These are phyloP conservation scores for Russula dissimulans DNA, from an alignment of 768 basidiomycete genomes.

Conservation along the genomic window DNA sequence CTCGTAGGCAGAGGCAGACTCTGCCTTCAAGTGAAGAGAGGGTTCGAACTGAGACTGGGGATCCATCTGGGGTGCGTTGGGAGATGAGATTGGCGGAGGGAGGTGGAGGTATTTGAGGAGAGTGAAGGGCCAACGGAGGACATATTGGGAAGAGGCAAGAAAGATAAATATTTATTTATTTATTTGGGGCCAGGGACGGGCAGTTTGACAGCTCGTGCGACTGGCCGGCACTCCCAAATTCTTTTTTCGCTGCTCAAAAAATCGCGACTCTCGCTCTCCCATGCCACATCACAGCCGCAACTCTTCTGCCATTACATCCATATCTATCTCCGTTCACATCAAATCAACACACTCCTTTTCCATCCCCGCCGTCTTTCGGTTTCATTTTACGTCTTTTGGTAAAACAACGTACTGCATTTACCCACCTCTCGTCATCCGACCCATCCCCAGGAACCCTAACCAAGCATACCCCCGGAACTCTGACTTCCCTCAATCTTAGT, in stretches of 20 bases:
- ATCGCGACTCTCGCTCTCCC: slow-evolving; percentile 16
- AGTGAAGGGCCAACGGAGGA: slow-evolving; percentile 8
- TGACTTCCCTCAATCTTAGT: slow-evolving; percentile 8
- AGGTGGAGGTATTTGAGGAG: slow-evolving; percentile 16
- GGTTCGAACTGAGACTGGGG: slow-evolving; percentile 9
- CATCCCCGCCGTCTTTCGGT: slow-evolving; percentile 15
- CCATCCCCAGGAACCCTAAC: slow-evolving; percentile 15
- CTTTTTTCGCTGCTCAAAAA: slow-evolving; percentile 16
- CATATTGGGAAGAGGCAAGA: slow-evolving; percentile 1
- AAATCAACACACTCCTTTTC: slow-evolving; percentile 15
- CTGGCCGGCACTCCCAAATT: slow-evolving; percentile 16
- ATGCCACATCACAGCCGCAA: slow-evolving; percentile 19
- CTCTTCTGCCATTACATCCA: slow-evolving; percentile 16
- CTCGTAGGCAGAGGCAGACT: slow-evolving; percentile 11
- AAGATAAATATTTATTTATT: slow-evolving; percentile 2
- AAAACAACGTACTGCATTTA: slow-evolving; percentile 17
- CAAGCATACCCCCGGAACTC: slow-evolving; percentile 16
- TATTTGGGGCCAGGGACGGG: slow-evolving; percentile 11
- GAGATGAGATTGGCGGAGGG: slow-evolving; percentile 8
- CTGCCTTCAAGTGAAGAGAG: slow-evolving; percentile 38
- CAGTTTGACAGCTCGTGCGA: slow-evolving; percentile 19
- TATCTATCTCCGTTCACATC: slow-evolving; percentile 19
- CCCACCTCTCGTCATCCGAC: slow-evolving; percentile 11
- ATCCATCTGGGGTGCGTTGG: slow-evolving; percentile 30
- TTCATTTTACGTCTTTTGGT: slow-evolving; percentile 18